Conservation (phyloP, 2,329 filamentous ascomycete genomes). For the Calonectria pauciramosa region DNA sequence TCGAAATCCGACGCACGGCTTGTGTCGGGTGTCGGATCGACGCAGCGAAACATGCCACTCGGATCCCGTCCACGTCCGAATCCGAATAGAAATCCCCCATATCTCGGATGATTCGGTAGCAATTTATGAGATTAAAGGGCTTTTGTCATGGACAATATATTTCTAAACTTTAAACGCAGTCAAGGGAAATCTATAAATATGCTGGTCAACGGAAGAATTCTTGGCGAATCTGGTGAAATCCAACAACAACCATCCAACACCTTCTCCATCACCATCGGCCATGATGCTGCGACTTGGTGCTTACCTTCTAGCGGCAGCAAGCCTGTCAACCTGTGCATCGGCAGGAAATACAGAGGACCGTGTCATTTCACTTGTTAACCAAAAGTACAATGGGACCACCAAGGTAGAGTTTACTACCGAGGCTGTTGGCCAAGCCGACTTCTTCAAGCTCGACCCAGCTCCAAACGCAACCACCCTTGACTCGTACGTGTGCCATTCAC, state of each 20-base stretch:
- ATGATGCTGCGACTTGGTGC: neutral
- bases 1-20: neutral
- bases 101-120: neutral
- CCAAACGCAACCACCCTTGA: neutral
- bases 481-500: neutral
- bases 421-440: neutral
- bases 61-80: neutral
- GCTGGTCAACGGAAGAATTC: neutral
- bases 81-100: neutral
- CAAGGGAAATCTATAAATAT: neutral
- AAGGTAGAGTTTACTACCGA: neutral
- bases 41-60: neutral
- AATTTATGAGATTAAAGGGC: neutral
- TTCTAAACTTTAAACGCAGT: neutral
- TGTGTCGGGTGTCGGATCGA: neutral
- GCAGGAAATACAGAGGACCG: neutral
- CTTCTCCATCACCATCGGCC: neutral
- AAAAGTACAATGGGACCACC: neutral
- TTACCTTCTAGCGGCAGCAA: neutral
- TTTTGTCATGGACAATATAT: neutral
- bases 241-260: neutral
- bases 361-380: neutral
- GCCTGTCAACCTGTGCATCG: neutral
- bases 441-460: neutral
- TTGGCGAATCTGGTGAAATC: neutral